Conservation (phyloP, 2,329 filamentous ascomycete species). For the Macrophomina tecta region DNA sequence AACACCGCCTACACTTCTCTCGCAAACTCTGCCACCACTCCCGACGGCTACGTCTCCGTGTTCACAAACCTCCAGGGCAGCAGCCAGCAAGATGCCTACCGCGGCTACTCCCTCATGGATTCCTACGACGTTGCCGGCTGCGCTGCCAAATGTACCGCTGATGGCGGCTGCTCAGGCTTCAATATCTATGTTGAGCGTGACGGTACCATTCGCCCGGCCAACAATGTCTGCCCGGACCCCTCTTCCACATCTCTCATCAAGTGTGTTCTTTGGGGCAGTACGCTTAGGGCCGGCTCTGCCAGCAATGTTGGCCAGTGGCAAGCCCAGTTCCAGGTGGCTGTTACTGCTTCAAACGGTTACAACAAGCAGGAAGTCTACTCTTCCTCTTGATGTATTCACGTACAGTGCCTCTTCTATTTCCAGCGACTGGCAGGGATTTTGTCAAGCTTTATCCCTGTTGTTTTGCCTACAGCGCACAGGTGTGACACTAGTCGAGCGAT, state of each 20-base stretch:
- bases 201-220: slow-evolving; percentile 27
- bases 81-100: slow-evolving; percentile 29
- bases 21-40: background rate
- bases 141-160: slow-evolving; percentile 28
- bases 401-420: too few relatives aligned
- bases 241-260: too few relatives aligned
- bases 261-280: too few relatives aligned
- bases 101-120: slow-evolving; percentile 27
- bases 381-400: too few relatives aligned
- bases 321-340: too few relatives aligned
- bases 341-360: too few relatives aligned
- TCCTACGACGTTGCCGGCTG: slow-evolving; percentile 29
- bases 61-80: slow-evolving; percentile 28
- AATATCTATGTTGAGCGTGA: slow-evolving; percentile 35
- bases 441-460: too few relatives aligned
- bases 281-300: too few relatives aligned
- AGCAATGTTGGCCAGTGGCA: too few relatives aligned
- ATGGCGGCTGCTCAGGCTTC: slow-evolving; percentile 32
- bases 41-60: slow-evolving; percentile 9
- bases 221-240: background rate
- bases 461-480: too few relatives aligned
- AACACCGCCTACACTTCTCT: background rate
- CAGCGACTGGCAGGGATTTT: too few relatives aligned
- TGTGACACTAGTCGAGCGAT: background rate
- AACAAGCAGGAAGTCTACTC: too few relatives aligned